phyloP scores from a whole-genome alignment of 306 rosid genomes.

The Betula pendula region DNA sequence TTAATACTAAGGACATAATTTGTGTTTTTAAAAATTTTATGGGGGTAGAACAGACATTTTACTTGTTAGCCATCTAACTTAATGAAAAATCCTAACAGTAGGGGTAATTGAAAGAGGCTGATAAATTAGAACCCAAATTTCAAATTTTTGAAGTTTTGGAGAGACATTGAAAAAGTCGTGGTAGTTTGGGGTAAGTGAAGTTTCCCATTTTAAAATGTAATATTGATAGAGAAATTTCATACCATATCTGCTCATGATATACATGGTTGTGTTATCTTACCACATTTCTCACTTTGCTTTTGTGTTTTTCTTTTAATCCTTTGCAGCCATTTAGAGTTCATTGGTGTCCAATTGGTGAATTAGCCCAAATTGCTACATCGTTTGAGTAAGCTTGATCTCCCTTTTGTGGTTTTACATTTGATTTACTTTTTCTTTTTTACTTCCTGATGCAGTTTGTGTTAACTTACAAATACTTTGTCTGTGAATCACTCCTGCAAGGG shows the following conservation, averaged over 20 bases:
- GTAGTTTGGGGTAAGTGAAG: too few relatives aligned
- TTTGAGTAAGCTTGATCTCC: slow-evolving; percentile 30
- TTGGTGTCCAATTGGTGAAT: slow-evolving; percentile 32
- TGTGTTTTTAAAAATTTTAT: too few relatives aligned
- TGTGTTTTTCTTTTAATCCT: background rate
- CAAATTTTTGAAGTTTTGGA: too few relatives aligned
- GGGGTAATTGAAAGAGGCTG: too few relatives aligned
- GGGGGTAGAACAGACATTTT: too few relatives aligned
- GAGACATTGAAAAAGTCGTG: too few relatives aligned
- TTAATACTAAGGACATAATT: too few relatives aligned
- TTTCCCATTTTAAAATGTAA: too few relatives aligned
- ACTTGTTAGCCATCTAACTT: too few relatives aligned
- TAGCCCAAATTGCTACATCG: slow-evolving; percentile 20
- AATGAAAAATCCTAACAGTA: too few relatives aligned
- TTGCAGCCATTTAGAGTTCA: slow-evolving; percentile 33
- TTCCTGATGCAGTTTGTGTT: background rate
- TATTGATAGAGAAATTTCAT: background rate
- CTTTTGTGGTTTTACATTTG: background rate
- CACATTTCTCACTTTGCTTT: background rate
- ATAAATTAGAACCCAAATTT: too few relatives aligned
- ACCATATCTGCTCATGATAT: background rate
- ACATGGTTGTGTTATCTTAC: background rate
- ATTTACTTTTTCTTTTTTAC: background rate
- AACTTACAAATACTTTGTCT: background rate
- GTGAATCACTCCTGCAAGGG: background rate